Base-by-base conservation (phyloP, 2,329 filamentous ascomycete species). In the Apiospora aurea region DNA sequence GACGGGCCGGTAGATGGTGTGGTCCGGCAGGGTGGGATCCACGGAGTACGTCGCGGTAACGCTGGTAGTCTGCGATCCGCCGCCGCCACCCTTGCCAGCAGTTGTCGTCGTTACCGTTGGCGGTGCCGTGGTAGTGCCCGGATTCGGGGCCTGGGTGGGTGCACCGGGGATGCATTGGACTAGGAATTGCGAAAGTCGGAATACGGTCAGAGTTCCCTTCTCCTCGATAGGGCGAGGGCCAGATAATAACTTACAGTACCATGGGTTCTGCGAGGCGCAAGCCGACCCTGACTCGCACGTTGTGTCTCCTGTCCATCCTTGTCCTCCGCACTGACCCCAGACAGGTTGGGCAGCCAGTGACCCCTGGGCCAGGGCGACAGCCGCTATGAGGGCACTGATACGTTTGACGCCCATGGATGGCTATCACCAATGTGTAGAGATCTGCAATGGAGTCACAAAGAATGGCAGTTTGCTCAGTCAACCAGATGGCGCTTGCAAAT, bases 1-100 rank as follows among this genome's bases (percentile, higher is more conserved):
- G 43, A 69, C 67, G 41, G 67, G 67, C n/a, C 67, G 67, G 67
- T 47, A 69, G 67, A 69, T 69, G 67, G 67, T 69, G 67, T 69
- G 41, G 43, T 47, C 67, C 43, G 67, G 67, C 24, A 69, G 67
- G 18, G 67, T 29, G 7, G 44, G 41, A 44, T 69, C 67, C 0
- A 69, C 67, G n/a, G 41, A 46, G 41, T 46, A 46, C 6, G 44
- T 69, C n/a, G 67, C 67, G 13, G 41, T 13, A 4, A 69, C 67
- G 13, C 41, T 47, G 11, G 67, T 69, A 16, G 67, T 49, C 44
- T 46, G 41, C 44, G 67, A 69, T 24, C 67, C 67, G 67, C 67
- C 67, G 67, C 67, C 44, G 67, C 67, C 44, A 10, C 38, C 41
- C n/a, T 21, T 38, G 18, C 34, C 64, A 4, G 24, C 46, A 11